Conservation (phyloP, 2,329 filamentous ascomycete species). For the Fusarium stilboides region DNA sequence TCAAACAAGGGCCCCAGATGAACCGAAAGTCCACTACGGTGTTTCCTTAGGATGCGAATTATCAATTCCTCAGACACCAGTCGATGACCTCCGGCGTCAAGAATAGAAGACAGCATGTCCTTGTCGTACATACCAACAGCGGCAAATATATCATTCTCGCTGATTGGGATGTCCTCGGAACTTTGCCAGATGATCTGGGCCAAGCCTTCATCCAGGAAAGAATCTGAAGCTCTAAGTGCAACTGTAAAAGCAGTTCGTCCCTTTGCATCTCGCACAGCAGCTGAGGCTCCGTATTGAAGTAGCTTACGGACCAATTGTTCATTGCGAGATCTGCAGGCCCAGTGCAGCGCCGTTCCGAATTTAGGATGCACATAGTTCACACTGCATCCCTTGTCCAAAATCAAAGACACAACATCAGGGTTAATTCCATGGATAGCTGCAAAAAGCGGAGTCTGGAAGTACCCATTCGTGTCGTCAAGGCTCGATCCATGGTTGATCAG, state of each 20-base stretch:
- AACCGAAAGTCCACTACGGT: neutral
- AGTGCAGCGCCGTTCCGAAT: neutral
- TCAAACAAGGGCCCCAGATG: neutral
- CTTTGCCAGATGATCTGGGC: neutral
- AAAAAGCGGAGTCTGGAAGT: constrained; percentile 2
- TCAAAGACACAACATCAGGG: neutral
- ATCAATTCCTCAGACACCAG: neutral
- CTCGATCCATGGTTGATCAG: neutral
- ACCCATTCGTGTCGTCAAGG: neutral
- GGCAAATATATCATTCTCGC: neutral
- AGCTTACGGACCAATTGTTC: neutral
- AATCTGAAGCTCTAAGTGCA: neutral
- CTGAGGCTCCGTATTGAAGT: neutral
- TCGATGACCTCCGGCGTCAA: neutral
- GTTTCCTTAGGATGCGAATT: neutral
- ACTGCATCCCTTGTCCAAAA: neutral
- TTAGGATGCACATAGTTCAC: constrained; percentile 7
- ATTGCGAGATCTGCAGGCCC: neutral
- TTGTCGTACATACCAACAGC: neutral
- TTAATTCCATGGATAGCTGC: neutral
- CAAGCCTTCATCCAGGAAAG: neutral
- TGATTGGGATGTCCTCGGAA: neutral
- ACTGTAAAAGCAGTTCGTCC: neutral
- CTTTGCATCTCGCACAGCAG: neutral
- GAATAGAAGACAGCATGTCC: neutral